Conservation (phyloP, 2,329 filamentous ascomycete genomes). For the Periconia macrospinosa region DNA sequence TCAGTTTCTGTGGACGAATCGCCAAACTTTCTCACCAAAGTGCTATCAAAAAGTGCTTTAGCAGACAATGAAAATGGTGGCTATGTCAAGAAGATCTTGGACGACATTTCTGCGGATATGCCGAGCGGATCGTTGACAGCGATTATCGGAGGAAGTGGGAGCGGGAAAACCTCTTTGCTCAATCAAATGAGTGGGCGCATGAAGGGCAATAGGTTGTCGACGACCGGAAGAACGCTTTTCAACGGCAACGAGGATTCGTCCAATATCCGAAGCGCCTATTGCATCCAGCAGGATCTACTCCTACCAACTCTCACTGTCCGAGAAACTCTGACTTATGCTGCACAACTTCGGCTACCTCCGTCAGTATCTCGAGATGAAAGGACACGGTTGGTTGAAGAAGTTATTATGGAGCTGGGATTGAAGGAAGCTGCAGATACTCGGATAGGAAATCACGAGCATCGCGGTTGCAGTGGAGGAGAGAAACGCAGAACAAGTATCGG, state of each 20-base stretch:
- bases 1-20: conserved; percentile 62
- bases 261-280: conserved; percentile 66
- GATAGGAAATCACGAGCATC: conserved; percentile 71
- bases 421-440: conserved; percentile 77
- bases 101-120: conserved; percentile 66
- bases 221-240: conserved; percentile 61
- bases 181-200: conserved; percentile 73
- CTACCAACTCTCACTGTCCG: conserved; percentile 73
- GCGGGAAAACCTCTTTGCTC: conserved; percentile 62
- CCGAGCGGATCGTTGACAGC: conserved; percentile 69
- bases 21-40: conserved; percentile 39
- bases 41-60: conserved; percentile 30
- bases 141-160: conserved; percentile 74
- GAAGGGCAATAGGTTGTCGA: conserved; percentile 55
- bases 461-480: conserved; percentile 78
- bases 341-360: conserved; percentile 69
- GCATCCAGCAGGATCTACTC: conserved; percentile 76
- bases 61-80: conserved; percentile 17
- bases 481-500: conserved; percentile 77
- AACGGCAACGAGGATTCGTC: conserved; percentile 57
- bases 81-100: conserved; percentile 57
- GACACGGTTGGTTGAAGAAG: conserved; percentile 69
- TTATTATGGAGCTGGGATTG: conserved; percentile 73
- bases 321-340: conserved; percentile 74
- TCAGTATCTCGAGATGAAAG: conserved; percentile 63